phyloP scores from a whole-genome alignment of 2,329 filamentous ascomycete species.

The Talaromyces sp. region DNA sequence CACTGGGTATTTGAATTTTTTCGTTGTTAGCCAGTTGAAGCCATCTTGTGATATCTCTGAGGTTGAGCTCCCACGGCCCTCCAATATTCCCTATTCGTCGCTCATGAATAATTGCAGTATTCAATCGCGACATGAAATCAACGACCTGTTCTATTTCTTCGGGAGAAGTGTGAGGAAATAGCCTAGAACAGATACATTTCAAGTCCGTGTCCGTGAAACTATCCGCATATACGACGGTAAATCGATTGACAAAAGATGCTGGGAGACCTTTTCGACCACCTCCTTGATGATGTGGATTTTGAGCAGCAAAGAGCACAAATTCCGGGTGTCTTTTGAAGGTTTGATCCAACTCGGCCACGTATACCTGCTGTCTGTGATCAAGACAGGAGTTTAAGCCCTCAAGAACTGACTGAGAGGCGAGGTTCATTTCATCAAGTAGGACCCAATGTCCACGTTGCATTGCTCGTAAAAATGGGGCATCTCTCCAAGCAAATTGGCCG shows the following conservation, averaged over 20 bases:
- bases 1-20: conserved; percentile 56
- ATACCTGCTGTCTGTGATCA: conserved; percentile 92
- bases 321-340: conserved; percentile 84
- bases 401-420: conserved; percentile 92
- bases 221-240: conserved; percentile 96
- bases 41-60: conserved; percentile 88
- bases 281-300: conserved; percentile 96
- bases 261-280: conserved; percentile 92
- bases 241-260: conserved; percentile 94
- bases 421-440: conserved; percentile 94
- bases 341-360: conserved; percentile 90
- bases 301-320: conserved; percentile 93
- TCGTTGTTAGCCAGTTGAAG: conserved; percentile 62
- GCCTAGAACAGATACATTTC: conserved; percentile 70
- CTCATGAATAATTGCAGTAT: conserved; percentile 60
- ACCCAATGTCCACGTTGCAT: conserved; percentile 99
- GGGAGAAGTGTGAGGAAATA: conserved; percentile 61
- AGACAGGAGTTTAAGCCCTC: conserved; percentile 95
- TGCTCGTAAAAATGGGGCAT: conserved; percentile 89
- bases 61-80: conserved; percentile 92
- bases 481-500: conserved; percentile 89
- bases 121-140: conserved; percentile 72
- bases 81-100: conserved; percentile 52
- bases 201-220: conserved; percentile 78
- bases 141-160: conserved; percentile 64